Evolutionary conservation across 805 yeast genomes (phyloP).

Genomic region (Lachancea sp.): DNA sequence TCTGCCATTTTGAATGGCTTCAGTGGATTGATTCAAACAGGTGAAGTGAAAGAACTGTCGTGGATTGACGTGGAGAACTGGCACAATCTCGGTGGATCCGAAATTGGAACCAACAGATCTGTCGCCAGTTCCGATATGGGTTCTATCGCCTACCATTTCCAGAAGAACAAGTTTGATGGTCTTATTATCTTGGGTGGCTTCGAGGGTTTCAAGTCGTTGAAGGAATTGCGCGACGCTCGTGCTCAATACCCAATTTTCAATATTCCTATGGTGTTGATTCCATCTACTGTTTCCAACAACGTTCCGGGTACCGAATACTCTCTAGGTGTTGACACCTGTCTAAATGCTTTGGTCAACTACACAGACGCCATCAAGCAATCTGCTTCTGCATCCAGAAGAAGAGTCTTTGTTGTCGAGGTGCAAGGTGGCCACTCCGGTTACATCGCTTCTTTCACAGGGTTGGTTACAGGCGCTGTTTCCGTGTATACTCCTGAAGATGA

Average conservation of each 20-base stretch:
- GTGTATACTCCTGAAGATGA: conserved; percentile 87
- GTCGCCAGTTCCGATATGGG: conserved; percentile 84
- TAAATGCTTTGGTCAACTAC: conserved; percentile 82
- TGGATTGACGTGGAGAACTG: conserved; percentile 89
- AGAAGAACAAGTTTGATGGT: conserved; percentile 82
- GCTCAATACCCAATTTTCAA: conserved; percentile 79
- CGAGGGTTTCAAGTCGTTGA: conserved; percentile 86
- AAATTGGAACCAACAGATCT: conserved; percentile 90
- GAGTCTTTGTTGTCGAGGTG: conserved; percentile 94
- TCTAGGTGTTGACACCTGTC: conserved; percentile 90
- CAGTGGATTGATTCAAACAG: conserved; percentile 85
- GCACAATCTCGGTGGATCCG: conserved; percentile 90
- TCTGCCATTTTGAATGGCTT: conserved; percentile 90
- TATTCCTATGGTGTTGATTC: conserved; percentile 89
- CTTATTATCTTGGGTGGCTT: conserved; percentile 91
- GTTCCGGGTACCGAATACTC: conserved; percentile 99
- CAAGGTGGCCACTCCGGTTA: conserved; percentile 98
- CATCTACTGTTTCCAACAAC: conserved; percentile 94
- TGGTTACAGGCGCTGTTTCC: conserved; percentile 87
- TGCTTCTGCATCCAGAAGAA: conserved; percentile 88
- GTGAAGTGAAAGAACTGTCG: conserved; percentile 61
- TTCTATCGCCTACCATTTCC: conserved; percentile 86
- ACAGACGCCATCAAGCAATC: conserved; percentile 94
- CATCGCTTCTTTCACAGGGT: conserved; percentile 78
- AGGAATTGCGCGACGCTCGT: conserved; percentile 75